Evolutionary conservation across 2,329 filamentous ascomycete species (phyloP).

Genomic region (Xylariaceae sp.): DNA sequence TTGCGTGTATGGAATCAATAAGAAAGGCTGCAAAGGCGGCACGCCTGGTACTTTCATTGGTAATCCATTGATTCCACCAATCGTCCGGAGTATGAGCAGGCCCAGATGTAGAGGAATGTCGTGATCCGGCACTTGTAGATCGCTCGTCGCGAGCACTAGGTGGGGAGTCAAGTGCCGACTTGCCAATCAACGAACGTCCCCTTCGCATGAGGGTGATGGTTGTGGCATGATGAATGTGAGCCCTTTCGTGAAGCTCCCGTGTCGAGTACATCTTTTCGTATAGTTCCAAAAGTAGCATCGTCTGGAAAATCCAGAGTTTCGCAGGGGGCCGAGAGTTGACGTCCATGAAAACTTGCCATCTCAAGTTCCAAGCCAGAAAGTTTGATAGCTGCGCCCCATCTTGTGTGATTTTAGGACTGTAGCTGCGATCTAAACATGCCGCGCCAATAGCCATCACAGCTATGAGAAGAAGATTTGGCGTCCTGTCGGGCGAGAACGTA

Average conservation of each 20-base stretch:
- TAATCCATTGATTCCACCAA: slow-evolving; percentile 96
- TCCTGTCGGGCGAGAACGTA: slow-evolving; percentile 85
- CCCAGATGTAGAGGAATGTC: slow-evolving; percentile 61
- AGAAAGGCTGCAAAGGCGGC: slow-evolving; percentile 93
- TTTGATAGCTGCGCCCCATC: slow-evolving; percentile 81
- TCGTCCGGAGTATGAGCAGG: slow-evolving; percentile 72
- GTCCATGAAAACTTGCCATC: slow-evolving; percentile 95
- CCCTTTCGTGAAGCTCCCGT: slow-evolving; percentile 84
- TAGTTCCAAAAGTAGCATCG: slow-evolving; percentile 80
- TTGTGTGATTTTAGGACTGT: slow-evolving; percentile 70
- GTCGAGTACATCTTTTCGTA: slow-evolving; percentile 99
- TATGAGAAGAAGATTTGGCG: slow-evolving; percentile 78
- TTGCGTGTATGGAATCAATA: slow-evolving; percentile 92
- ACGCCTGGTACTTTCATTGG: slow-evolving; percentile 83
- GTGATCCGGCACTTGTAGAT: slow-evolving; percentile 47
- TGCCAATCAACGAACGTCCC: slow-evolving; percentile 85
- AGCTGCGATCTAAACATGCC: slow-evolving; percentile 79
- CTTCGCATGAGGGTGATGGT: slow-evolving; percentile 93
- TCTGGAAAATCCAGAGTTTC: slow-evolving; percentile 94
- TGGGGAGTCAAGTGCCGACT: slow-evolving; percentile 80
- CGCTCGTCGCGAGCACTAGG: slow-evolving; percentile 66
- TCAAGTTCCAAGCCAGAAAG: slow-evolving; percentile 88
- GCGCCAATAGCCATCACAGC: slow-evolving; percentile 92
- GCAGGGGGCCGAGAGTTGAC: slow-evolving; percentile 85
- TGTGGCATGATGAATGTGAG: slow-evolving; percentile 94